Evolutionary conservation across 2,329 filamentous ascomycete genomes (phyloP).

Genomic region (Aspergillus sp.): DNA sequence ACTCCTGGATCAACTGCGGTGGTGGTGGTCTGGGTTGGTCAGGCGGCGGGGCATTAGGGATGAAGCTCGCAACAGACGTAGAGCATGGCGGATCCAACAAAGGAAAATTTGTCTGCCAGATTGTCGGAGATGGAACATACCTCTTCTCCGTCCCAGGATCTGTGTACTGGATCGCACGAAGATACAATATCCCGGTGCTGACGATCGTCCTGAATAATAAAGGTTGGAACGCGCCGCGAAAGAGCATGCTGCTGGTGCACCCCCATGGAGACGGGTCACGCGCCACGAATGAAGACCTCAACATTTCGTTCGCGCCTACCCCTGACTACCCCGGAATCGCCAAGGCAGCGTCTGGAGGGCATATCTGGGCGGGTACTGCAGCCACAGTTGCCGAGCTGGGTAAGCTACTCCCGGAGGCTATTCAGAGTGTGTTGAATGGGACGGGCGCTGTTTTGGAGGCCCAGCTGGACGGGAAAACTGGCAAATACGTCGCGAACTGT

Average conservation of each 20-base stretch:
- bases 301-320: slow-evolving; percentile 65
- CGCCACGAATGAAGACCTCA: slow-evolving; percentile 63
- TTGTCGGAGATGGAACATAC: slow-evolving; percentile 68
- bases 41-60: slow-evolving; percentile 71
- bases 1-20: slow-evolving; percentile 78
- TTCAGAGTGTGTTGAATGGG: slow-evolving; percentile 46
- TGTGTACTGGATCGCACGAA: slow-evolving; percentile 68
- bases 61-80: slow-evolving; percentile 67
- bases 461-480: slow-evolving; percentile 57
- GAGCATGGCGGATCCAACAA: slow-evolving; percentile 51
- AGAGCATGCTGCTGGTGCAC: slow-evolving; percentile 64
- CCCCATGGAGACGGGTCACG: slow-evolving; percentile 63
- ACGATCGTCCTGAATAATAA: slow-evolving; percentile 70
- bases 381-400: too few species aligned
- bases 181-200: slow-evolving; percentile 65
- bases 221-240: slow-evolving; percentile 67
- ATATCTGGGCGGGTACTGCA: slow-evolving; percentile 33
- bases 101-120: slow-evolving; percentile 61
- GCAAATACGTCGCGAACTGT: slow-evolving; percentile 47
- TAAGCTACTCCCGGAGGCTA: too few species aligned
- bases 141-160: slow-evolving; percentile 65
- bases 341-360: slow-evolving; percentile 62
- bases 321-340: slow-evolving; percentile 69
- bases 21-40: slow-evolving; percentile 80
- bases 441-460: slow-evolving; percentile 63